phyloP scores from a whole-genome alignment of 2,329 filamentous ascomycete genomes.

The Cyphellophora attinorum region DNA sequence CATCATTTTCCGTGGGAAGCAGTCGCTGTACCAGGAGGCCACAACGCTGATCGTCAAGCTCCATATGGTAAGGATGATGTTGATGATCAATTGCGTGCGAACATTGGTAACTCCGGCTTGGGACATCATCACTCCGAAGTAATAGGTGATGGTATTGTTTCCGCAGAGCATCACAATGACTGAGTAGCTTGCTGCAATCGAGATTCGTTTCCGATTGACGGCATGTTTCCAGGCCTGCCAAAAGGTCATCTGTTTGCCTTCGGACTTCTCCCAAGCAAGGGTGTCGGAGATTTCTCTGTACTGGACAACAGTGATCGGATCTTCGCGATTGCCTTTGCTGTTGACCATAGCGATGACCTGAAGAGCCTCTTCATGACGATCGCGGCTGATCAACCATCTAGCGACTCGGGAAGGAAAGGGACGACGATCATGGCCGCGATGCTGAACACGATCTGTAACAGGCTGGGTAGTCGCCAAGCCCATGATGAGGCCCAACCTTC shows the following conservation, averaged over 20 bases:
- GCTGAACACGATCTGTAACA: constrained; percentile 5
- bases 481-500: constrained; percentile 5
- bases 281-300: constrained; percentile 12
- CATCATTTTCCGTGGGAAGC: no score
- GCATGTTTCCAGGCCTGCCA: constrained; percentile 5
- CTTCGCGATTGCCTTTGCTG: constrained; percentile 8
- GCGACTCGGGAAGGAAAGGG: constrained; percentile 19
- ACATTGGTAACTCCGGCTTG: constrained; percentile 37
- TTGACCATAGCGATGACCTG: constrained; percentile 6
- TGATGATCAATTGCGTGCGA: constrained; percentile 37
- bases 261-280: constrained; percentile 7
- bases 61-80: constrained; percentile 43
- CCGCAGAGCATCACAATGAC: constrained; percentile 12
- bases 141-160: constrained; percentile 22
- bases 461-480: constrained; percentile 7
- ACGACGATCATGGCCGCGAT: constrained; percentile 29
- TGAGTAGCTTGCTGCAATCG: constrained; percentile 7
- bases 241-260: constrained; percentile 4
- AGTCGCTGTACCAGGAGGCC: no score
- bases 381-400: constrained; percentile 18
- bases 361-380: constrained; percentile 13
- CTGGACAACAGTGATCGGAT: constrained; percentile 5
- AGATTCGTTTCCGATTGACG: constrained; percentile 7
- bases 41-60: no score
- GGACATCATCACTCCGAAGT: constrained; percentile 33